These are phyloP conservation scores for Iberis pinnata DNA, from an alignment of 345 rosid genomes.

Conservation along the genomic window DNA sequence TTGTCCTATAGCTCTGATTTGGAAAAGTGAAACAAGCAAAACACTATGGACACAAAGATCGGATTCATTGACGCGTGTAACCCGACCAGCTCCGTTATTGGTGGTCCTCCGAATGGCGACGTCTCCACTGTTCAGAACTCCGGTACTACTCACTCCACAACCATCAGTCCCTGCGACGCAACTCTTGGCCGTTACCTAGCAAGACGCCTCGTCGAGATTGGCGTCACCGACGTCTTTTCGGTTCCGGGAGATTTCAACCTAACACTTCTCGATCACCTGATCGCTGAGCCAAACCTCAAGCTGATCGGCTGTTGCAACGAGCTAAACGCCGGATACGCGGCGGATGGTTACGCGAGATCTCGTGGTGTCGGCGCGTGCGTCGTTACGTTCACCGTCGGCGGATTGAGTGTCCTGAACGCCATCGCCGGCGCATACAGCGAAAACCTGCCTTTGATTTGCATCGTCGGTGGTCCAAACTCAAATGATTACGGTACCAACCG, in stretches of 20 bases:
- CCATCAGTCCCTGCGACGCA: slow-evolving; percentile 30
- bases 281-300: slow-evolving; percentile 54
- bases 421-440: slow-evolving; percentile 65
- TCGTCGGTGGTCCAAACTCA: slow-evolving; percentile 61
- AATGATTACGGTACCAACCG: slow-evolving; percentile 56
- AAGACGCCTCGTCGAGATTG: slow-evolving; percentile 51
- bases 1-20: not conserved
- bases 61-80: slow-evolving; percentile 29
- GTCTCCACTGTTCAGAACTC: slow-evolving; percentile 27
- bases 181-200: slow-evolving; percentile 66
- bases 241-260: slow-evolving; percentile 72
- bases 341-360: slow-evolving; percentile 61
- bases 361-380: slow-evolving; percentile 68
- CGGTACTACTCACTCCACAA: slow-evolving; percentile 4
- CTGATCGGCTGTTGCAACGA: slow-evolving; percentile 67
- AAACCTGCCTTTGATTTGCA: slow-evolving; percentile 51
- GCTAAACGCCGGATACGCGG: slow-evolving; percentile 68
- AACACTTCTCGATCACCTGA: slow-evolving; percentile 57
- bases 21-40: not conserved
- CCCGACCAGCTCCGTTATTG: slow-evolving; percentile 22
- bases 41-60: slow-evolving; percentile 26
- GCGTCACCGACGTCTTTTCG: slow-evolving; percentile 53
- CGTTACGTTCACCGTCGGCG: slow-evolving; percentile 69
- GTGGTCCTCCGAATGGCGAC: slow-evolving; percentile 27
- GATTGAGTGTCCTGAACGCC: slow-evolving; percentile 50